Conservation (phyloP, 2,329 filamentous ascomycete genomes). For the Pseudogymnoascus sp. region DNA sequence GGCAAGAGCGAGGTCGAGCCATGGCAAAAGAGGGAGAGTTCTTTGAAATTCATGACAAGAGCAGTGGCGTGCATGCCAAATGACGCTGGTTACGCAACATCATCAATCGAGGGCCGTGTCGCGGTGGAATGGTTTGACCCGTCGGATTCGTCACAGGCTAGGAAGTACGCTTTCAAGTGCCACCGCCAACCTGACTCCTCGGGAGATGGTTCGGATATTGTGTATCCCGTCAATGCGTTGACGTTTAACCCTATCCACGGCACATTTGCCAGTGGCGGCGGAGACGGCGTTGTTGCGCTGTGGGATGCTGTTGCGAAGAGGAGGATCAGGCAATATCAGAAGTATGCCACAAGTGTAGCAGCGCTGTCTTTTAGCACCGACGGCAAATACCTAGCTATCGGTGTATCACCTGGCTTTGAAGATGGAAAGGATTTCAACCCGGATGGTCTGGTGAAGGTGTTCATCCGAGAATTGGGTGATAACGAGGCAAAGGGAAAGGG, state of each 20-base stretch:
- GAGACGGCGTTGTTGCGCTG: conserved; percentile 63
- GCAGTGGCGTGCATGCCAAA: conserved; percentile 95
- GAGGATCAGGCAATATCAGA: conserved; percentile 62
- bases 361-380: conserved; percentile 56
- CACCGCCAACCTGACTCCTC: conserved; percentile 69
- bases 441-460: conserved; percentile 65
- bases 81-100: conserved; percentile 86
- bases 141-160: conserved; percentile 73
- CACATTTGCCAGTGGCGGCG: conserved; percentile 65
- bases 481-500: conserved; percentile 57
- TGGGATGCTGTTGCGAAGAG: conserved; percentile 69
- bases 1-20: conserved; percentile 53
- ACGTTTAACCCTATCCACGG: conserved; percentile 59
- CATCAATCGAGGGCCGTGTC: conserved; percentile 88
- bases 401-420: conserved; percentile 63
- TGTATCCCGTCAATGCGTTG: conserved; percentile 66
- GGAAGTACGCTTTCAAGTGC: conserved; percentile 98
- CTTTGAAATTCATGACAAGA: conserved; percentile 90
- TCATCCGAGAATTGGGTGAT: conserved; percentile 76
- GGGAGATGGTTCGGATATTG: conserved; percentile 53
- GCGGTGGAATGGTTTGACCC: conserved; percentile 98
- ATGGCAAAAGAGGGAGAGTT: conserved; percentile 91
- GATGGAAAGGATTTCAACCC: conserved; percentile 65
- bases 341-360: conserved; percentile 55
- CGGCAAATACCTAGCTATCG: conserved; percentile 59